phyloP scores from a whole-genome alignment of 192 early-diverging fungal species.

The Kappamyces sp. region DNA sequence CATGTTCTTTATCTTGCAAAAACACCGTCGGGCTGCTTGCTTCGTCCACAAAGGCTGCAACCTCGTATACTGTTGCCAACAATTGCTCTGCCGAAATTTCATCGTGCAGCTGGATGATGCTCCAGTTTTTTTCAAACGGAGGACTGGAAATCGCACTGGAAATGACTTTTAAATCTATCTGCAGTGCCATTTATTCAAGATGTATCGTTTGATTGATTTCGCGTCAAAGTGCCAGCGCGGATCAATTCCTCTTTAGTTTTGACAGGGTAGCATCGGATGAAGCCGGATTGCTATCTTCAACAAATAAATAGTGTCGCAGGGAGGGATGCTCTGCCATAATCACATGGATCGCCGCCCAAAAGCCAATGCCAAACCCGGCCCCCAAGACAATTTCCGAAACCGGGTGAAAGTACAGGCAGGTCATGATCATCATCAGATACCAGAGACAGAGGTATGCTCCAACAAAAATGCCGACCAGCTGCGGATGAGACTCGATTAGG shows the following conservation, averaged over 20 bases:
- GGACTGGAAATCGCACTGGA: constrained; percentile 26
- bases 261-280: too few relatives aligned
- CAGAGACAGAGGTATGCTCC: constrained; percentile 6
- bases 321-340: background rate
- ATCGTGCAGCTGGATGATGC: constrained; percentile 52
- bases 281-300: too few relatives aligned
- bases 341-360: constrained; percentile 8
- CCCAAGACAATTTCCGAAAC: constrained; percentile 6
- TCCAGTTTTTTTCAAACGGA: constrained; percentile 40
- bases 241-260: too few relatives aligned
- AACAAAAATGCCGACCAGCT: constrained; percentile 2
- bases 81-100: constrained; percentile 40
- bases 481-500: constrained; percentile 4
- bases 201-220: too few relatives aligned
- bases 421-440: constrained; percentile 7
- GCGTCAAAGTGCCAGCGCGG: too few relatives aligned
- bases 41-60: constrained; percentile 5
- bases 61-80: constrained; percentile 23
- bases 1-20: constrained; percentile 30
- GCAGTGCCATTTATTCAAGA: background rate
- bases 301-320: too few relatives aligned
- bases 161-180: constrained; percentile 33
- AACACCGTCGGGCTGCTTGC: constrained; percentile 8
- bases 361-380: constrained; percentile 2
- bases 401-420: constrained; percentile 13